These are phyloP conservation scores for Backusella australiensis DNA, from an alignment of 192 early-diverging fungal genomes.

Conservation along the genomic window DNA sequence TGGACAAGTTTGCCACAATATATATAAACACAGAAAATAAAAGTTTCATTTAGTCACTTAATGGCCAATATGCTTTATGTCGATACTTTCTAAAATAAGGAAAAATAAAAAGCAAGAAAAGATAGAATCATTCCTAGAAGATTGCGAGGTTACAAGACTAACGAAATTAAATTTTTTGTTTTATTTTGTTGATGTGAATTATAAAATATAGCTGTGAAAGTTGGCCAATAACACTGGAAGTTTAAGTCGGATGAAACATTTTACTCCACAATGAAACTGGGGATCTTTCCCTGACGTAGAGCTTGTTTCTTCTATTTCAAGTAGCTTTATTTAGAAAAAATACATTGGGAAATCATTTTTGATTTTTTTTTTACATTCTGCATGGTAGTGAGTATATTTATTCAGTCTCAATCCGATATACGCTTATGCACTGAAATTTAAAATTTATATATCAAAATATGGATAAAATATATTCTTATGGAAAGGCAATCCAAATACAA, in stretches of 20 bases:
- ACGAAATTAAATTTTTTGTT: not conserved
- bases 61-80: not conserved
- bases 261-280: conserved; percentile 23
- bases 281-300: conserved; percentile 9
- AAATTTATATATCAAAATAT: not conserved
- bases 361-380: conserved; percentile 20
- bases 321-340: not conserved
- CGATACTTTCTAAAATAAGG: conserved; percentile 2
- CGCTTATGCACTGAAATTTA: not conserved
- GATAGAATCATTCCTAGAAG: not conserved
- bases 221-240: not conserved
- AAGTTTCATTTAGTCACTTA: not conserved
- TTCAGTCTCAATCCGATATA: not conserved
- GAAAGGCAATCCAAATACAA: not conserved
- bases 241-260: conserved; percentile 4
- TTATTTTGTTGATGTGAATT: not conserved
- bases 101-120: not conserved
- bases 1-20: not conserved
- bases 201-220: not conserved
- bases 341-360: conserved; percentile 29
- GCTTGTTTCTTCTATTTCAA: not conserved
- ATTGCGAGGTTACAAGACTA: not conserved
- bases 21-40: not conserved
- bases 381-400: no score
- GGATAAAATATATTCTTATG: not conserved